phyloP scores from a whole-genome alignment of 2,329 filamentous ascomycete genomes.

The Helotiales sp. region DNA sequence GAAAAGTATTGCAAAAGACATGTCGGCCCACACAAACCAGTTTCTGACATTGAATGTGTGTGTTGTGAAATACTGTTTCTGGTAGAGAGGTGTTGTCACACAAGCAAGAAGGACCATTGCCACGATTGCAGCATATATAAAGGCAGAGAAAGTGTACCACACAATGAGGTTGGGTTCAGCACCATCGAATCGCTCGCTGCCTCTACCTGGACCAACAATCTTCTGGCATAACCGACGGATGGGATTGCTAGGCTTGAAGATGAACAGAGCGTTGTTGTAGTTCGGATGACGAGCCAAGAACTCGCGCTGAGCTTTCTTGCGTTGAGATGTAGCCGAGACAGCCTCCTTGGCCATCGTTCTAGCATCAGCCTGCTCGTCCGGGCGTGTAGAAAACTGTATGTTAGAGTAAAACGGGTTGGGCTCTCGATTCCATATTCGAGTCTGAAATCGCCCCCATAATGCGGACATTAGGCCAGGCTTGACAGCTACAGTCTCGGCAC shows the following conservation, averaged over 20 bases:
- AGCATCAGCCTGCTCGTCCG: slow-evolving; percentile 79
- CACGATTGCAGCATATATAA: slow-evolving; percentile 91
- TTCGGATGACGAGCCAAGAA: slow-evolving; percentile 83
- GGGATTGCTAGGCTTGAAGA: slow-evolving; percentile 78
- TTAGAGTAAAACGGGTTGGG: slow-evolving; percentile 95
- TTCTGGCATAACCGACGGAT: slow-evolving; percentile 82
- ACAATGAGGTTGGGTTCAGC: slow-evolving; percentile 83
- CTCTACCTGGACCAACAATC: slow-evolving; percentile 88
- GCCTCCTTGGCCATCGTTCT: slow-evolving; percentile 88
- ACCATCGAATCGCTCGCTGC: slow-evolving; percentile 83
- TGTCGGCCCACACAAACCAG: slow-evolving; percentile 95
- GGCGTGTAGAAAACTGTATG: slow-evolving; percentile 62
- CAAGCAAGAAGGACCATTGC: slow-evolving; percentile 98
- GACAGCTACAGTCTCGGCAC: slow-evolving; percentile 38
- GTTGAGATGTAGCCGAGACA: slow-evolving; percentile 76
- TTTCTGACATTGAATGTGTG: slow-evolving; percentile 62
- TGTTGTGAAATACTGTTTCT: slow-evolving; percentile 78
- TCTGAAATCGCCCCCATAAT: slow-evolving; percentile 60
- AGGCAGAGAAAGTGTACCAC: slow-evolving; percentile 91
- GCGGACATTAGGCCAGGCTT: slow-evolving; percentile 60
- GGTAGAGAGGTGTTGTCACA: slow-evolving; percentile 90
- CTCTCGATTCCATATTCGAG: slow-evolving; percentile 63
- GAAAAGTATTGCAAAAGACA: slow-evolving; percentile 87
- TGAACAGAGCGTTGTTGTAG: slow-evolving; percentile 89
- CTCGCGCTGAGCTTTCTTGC: slow-evolving; percentile 86